phyloP scores from a whole-genome alignment of 257 asterid species.

The Solanum pinnatisectum region DNA sequence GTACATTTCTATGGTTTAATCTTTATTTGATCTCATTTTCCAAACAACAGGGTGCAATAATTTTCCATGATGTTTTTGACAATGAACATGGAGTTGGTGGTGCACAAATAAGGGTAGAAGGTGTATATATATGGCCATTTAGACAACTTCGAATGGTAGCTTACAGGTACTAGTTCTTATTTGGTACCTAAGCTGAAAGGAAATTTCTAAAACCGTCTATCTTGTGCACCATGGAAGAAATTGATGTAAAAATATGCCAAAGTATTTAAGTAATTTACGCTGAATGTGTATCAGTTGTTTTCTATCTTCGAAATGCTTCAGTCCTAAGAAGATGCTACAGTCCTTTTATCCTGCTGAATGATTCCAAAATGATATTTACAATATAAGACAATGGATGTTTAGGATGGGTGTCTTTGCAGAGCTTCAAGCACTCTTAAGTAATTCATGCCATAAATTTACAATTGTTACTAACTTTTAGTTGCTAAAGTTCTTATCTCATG shows the following conservation, averaged over 20 bases:
- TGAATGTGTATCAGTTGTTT: neutral
- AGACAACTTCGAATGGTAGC: constrained; percentile 96
- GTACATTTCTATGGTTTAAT: neutral
- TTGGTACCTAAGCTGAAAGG: neutral
- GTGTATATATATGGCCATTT: constrained; percentile 99
- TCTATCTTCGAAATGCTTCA: neutral
- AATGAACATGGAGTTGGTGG: constrained; percentile 57
- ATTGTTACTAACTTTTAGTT: neutral
- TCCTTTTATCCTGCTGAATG: neutral
- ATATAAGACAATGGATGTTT: neutral
- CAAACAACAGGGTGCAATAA: constrained; percentile 57
- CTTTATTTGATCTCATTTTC: neutral
- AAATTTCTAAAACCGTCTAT: neutral
- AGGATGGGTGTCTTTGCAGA: neutral
- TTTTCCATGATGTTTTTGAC: constrained; percentile 88
- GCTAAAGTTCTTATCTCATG: neutral
- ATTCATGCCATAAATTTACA: neutral
- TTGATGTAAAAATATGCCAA: neutral
- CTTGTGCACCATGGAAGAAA: neutral
- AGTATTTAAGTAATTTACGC: neutral
- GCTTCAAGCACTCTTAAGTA: neutral
- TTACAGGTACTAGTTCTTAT: constrained; percentile 44
- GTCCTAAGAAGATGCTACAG: neutral
- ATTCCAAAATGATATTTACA: neutral
- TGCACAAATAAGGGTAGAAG: constrained; percentile 86